Evolutionary conservation across 2,329 filamentous ascomycete species (phyloP), one percentile per base, ranked within the genome.

Genomic region (Alternaria atra): DNA sequence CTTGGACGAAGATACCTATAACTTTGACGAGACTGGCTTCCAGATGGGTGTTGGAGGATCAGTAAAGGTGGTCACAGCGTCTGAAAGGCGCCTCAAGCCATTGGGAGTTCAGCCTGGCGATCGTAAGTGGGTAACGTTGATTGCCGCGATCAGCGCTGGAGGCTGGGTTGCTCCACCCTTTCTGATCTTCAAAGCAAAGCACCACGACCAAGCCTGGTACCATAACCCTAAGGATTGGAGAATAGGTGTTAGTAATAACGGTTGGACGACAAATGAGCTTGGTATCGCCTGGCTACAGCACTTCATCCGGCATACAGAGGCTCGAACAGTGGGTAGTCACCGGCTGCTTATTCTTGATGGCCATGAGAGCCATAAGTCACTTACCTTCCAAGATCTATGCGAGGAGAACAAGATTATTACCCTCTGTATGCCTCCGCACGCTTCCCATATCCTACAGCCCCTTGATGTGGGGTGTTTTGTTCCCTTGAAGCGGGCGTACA

Each of bases 331-430:
- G 9, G 23, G 30, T 35, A 29, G 34, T 52, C 25, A 20, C 8
- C 15, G 25, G 23, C 67, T 81, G 23, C 60, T 60, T 27, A 47
- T 63, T 7, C 35, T 63, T 32, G 34, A 63, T 27, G 35, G 57
- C 54, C 37, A 60, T 43, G 39, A 60, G 57, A 79, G 73, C 58
- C 65, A 81, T 66, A 32, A 74, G 13, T 75, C 65, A 6, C 58
- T 65, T 20, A 61, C 76, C 55, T 81, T 82, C 58, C 48, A 80
- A 52, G 42, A 73, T 39, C 47, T 44, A 13, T 58, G 35, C 37
- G 44, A 58, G 39, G 25, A 58, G 46, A 57, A 57, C 9, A 57
- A 58, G 29, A 52, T 58, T 13, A 30, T 35, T 13, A 52, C 50
- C 15, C 50, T 52, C 50, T 52, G 30, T 43, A 52, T 52, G 40